These are phyloP conservation scores for Telopea speciosissima DNA, from an alignment of 177 flowering plant species.

Conservation along the genomic window DNA sequence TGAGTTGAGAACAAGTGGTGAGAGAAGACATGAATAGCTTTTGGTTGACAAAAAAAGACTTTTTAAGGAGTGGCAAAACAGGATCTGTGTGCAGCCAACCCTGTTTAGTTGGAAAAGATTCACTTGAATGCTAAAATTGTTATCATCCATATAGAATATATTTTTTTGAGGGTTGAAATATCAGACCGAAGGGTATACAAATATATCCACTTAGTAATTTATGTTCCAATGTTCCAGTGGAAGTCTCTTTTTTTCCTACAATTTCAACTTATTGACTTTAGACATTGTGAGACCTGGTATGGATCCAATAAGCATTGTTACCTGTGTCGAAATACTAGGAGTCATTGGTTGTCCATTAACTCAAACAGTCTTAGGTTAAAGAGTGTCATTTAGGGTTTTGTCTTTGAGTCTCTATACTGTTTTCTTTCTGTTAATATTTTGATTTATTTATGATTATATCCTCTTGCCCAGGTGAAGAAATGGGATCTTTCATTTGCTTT, in stretches of 20 bases:
- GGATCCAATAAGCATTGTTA: neutral
- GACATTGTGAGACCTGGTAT: neutral
- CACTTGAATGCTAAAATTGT: too few relatives aligned
- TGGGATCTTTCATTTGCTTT: slow-evolving; percentile 79
- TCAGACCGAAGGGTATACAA: neutral
- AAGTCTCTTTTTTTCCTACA: too few relatives aligned
- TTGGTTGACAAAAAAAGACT: too few relatives aligned
- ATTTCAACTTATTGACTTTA: neutral
- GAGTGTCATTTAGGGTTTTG: neutral
- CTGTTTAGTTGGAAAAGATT: too few relatives aligned
- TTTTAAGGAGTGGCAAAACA: too few relatives aligned
- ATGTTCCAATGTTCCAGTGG: too few relatives aligned
- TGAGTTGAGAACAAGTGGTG: too few relatives aligned
- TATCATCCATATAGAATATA: too few relatives aligned
- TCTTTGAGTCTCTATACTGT: neutral
- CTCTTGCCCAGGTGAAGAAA: slow-evolving; percentile 46
- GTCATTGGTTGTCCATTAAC: neutral
- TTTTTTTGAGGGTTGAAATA: neutral
- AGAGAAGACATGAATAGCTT: too few relatives aligned
- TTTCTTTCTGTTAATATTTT: neutral
- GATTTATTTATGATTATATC: neutral
- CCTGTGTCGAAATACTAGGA: neutral
- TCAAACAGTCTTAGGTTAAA: too few relatives aligned
- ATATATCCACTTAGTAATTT: neutral
- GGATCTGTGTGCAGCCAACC: too few relatives aligned